These are phyloP conservation scores for Huntiella moniliformis DNA, from an alignment of 2,329 filamentous ascomycete species.

Conservation along the genomic window DNA sequence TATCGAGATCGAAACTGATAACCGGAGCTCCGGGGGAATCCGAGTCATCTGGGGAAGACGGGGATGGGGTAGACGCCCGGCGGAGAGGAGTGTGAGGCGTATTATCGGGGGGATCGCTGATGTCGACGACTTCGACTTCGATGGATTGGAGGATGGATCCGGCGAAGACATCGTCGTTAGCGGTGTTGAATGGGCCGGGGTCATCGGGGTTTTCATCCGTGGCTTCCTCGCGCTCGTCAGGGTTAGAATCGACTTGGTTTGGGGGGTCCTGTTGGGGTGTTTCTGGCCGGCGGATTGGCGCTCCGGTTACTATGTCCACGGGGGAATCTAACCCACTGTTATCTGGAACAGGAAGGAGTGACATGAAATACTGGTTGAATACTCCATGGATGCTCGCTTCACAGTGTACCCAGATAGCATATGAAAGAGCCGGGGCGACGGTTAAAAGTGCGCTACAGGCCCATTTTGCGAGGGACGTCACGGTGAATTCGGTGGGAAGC, in stretches of 20 bases:
- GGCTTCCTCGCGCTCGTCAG: no score
- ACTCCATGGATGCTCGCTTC: constrained; percentile 1
- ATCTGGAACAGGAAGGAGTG: background rate
- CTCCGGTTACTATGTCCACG: no score
- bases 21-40: constrained; percentile 24
- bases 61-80: background rate
- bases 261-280: background rate
- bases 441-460: constrained; percentile 23
- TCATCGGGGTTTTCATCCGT: no score
- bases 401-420: constrained; percentile 24
- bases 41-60: background rate
- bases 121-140: no score
- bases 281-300: background rate
- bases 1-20: constrained; percentile 42
- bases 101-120: no score
- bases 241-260: no score
- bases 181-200: no score
- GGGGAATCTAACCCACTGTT: background rate
- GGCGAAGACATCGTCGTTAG: no score
- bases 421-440: constrained; percentile 28
- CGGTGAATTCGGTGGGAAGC: constrained; percentile 21
- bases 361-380: background rate
- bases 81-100: no score
- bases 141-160: no score
- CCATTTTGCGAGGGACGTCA: constrained; percentile 25